phyloP scores from a whole-genome alignment of 768 basidiomycete genomes.

The Rickenella mellea region DNA sequence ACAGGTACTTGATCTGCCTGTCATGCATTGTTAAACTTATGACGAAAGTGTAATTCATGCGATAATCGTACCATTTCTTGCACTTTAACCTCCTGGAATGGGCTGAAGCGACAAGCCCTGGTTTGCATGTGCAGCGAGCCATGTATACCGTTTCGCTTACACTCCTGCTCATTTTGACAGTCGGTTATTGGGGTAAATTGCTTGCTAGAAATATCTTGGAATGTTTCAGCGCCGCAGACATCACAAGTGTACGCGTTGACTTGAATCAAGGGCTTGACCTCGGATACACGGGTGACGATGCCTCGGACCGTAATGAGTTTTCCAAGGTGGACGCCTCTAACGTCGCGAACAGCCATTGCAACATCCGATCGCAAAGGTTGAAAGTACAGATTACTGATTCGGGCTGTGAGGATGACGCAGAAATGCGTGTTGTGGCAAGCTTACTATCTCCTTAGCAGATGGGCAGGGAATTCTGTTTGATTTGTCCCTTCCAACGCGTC shows the following conservation, averaged over 20 bases:
- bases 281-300: conserved; percentile 96
- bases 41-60: not conserved
- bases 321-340: conserved; percentile 80
- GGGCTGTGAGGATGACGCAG: not conserved
- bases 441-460: conserved; percentile 90
- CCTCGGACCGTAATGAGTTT: conserved; percentile 92
- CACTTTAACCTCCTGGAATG: conserved; percentile 97
- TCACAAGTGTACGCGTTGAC: conserved; percentile 99
- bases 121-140: conserved; percentile 98
- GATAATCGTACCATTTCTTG: conserved; percentile 80
- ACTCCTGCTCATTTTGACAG: conserved; percentile 81
- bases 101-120: conserved; percentile 90
- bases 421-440: conserved; percentile 27
- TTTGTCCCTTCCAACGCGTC: conserved; percentile 60
- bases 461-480: conserved; percentile 81
- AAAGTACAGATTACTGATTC: conserved; percentile 83
- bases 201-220: conserved; percentile 92
- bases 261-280: conserved; percentile 94
- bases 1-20: conserved; percentile 99
- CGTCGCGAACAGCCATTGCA: conserved; percentile 84
- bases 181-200: conserved; percentile 83
- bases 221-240: conserved; percentile 95
- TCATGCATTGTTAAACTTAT: conserved; percentile 4
- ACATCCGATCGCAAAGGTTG: conserved; percentile 70
- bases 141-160: conserved; percentile 76